Percentiles rank a stretch among this genome's conserved stretches.
phyloP scores from a whole-genome alignment of 1,139 yeast species.

The Yamadazyma taylorii region DNA sequence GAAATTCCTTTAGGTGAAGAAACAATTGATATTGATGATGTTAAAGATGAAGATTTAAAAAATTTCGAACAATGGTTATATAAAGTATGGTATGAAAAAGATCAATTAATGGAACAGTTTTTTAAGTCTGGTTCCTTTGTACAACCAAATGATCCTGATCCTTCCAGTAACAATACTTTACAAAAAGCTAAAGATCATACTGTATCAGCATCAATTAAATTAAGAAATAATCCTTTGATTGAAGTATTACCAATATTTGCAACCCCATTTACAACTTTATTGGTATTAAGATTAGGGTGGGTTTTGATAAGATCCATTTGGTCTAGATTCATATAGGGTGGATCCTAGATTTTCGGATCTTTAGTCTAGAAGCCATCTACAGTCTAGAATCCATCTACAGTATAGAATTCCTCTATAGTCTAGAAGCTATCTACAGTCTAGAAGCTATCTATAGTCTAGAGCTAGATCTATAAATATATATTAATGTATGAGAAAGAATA shows the following conservation, averaged over 20 bases:
- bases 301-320: neutral
- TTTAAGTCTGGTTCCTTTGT: slow-evolving; percentile 58
- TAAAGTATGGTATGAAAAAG: slow-evolving; percentile 79
- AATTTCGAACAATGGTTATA: slow-evolving; percentile 75
- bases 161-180: slow-evolving; percentile 5
- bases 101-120: slow-evolving; percentile 59
- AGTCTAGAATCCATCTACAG: no score
- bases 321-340: no score
- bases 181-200: slow-evolving; percentile 18
- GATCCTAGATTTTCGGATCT: no score
- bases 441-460: no score
- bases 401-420: no score
- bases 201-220: slow-evolving; percentile 31
- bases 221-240: slow-evolving; percentile 16
- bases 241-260: slow-evolving; percentile 23
- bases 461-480: no score
- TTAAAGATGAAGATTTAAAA: slow-evolving; percentile 38
- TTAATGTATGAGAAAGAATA: no score
- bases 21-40: slow-evolving; percentile 44
- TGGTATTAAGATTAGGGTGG: slow-evolving; percentile 3
- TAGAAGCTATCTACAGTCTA: no score
- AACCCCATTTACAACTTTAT: slow-evolving; percentile 8
- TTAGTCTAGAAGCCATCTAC: no score
- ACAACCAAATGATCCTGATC: neutral
- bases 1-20: slow-evolving; percentile 70